These are phyloP conservation scores for Pseudocercospora macadamiae DNA, from an alignment of 2,329 filamentous ascomycete species.

Conservation along the genomic window DNA sequence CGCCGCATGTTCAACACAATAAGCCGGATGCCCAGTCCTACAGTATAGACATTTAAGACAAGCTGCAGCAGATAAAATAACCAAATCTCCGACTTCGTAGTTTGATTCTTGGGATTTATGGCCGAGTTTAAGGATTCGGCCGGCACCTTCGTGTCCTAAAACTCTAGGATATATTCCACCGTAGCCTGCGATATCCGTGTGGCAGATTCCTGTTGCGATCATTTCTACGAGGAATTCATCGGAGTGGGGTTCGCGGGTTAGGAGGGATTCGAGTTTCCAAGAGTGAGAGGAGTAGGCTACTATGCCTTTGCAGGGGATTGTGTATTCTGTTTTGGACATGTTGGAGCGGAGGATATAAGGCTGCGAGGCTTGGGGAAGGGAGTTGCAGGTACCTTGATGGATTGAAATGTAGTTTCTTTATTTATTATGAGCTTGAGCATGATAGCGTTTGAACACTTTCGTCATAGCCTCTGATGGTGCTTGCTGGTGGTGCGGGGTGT, in stretches of 20 bases:
- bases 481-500: background rate
- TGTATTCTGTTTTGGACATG: constrained; percentile 20
- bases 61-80: constrained; percentile 48
- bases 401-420: background rate
- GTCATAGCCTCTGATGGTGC: background rate
- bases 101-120: constrained; percentile 15
- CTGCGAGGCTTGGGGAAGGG: background rate
- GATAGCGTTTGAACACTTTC: background rate
- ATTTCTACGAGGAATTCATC: constrained; percentile 56
- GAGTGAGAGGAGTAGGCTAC: constrained; percentile 33
- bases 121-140: constrained; percentile 25
- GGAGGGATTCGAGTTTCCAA: constrained; percentile 26
- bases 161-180: constrained; percentile 30
- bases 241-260: constrained; percentile 26
- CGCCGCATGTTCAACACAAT: constrained; percentile 41
- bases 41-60: constrained; percentile 51
- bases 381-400: background rate
- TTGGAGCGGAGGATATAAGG: background rate
- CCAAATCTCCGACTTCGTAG: constrained; percentile 42
- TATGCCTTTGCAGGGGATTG: constrained; percentile 32
- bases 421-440: too few species aligned
- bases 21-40: constrained; percentile 44
- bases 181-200: constrained; percentile 47
- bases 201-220: constrained; percentile 56
- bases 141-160: constrained; percentile 33